These are phyloP conservation scores for Corchorus capsularis DNA, from an alignment of 345 rosid genomes.

Conservation along the genomic window DNA sequence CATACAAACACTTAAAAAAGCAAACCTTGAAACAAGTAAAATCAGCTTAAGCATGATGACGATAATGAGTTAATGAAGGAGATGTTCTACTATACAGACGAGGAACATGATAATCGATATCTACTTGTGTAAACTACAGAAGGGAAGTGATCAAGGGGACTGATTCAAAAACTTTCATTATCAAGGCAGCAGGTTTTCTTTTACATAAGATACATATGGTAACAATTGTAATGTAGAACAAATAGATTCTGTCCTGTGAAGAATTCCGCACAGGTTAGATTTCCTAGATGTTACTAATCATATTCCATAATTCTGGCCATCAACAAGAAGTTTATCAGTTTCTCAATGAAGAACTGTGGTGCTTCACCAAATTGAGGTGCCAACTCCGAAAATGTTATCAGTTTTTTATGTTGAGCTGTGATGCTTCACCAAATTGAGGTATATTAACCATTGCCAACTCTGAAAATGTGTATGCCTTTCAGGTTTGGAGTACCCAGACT, in stretches of 20 bases:
- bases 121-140: neutral
- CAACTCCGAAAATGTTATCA: neutral
- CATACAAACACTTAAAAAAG: neutral
- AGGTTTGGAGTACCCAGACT: neutral
- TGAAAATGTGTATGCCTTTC: too few species aligned
- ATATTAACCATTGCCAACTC: neutral
- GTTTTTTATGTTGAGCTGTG: neutral
- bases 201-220: neutral
- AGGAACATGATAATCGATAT: neutral
- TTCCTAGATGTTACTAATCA: neutral
- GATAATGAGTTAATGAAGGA: neutral
- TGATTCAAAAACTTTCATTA: neutral
- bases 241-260: neutral
- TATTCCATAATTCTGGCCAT: neutral
- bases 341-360: neutral
- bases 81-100: neutral
- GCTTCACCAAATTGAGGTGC: neutral
- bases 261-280: neutral
- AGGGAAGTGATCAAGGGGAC: neutral
- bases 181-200: neutral
- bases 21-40: neutral
- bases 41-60: neutral
- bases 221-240: neutral
- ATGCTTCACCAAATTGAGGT: neutral
- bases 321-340: neutral